Base-by-base conservation (phyloP, 1,284 basidiomycete species). In the Cutaneotrichosporon dermatis region DNA sequence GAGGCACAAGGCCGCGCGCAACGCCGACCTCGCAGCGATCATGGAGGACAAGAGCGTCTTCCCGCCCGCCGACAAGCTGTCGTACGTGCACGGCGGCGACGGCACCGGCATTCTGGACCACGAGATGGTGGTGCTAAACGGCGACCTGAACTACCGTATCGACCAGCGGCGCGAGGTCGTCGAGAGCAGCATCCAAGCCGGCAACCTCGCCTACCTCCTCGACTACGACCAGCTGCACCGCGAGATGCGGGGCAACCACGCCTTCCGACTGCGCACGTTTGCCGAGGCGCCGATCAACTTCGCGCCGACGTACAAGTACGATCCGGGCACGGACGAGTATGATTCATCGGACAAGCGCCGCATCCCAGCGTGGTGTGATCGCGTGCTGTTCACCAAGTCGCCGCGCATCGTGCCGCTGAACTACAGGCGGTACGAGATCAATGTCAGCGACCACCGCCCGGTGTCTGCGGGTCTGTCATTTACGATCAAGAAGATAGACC, bases 271-370 rank as follows among this genome's bases (percentile, higher is more conserved):
- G 10, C 87, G 90, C 13, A 80, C 82, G 1, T 98, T 98, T 77
- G 77, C 76, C 11, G 95, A 99, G 70, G 88, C 92, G 0, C 86
- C 85, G 0, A 84, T 96, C 63, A 84, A 80, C 0, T 96, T 94
- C 70, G 73, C 83, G 15, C 94, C 94, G 12, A 99, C 95, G 15
- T 99, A 98, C 85, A 98, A 98, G 79, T 98, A 96, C 78, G 90
- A 97, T 73, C 85, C 83, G 1, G 80, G 83, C 4, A 86, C 89
- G 6, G 76, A 84, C 70, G 83, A 86, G 61, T 99, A 90, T 72
- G 95, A 99, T 73, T 82, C 87, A 2, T 90, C 88, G 2, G 90
- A 92, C 72, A 98, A 98, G 76, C 83, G 84, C 25, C 85, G 95
- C 0, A 83, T 87, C 7, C 95, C 94, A 0, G 92, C 94, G 0